Evolutionary conservation across 2,329 filamentous ascomycete genomes (phyloP).

Genomic region (Trichoderma endophyticum): DNA sequence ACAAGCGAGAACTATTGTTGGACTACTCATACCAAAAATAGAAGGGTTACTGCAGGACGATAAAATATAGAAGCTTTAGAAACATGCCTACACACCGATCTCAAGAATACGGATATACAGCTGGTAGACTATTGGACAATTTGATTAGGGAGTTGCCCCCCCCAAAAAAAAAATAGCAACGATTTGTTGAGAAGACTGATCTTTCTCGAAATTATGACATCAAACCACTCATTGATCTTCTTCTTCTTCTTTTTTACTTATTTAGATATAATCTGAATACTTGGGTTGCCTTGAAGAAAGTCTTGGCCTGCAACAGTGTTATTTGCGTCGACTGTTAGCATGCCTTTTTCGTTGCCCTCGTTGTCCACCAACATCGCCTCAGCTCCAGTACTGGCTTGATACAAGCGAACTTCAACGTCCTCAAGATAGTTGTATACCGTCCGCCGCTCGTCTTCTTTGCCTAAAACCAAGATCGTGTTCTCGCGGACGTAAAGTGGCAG

Average conservation of each 20-base stretch:
- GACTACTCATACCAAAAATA: neutral
- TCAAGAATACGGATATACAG: neutral
- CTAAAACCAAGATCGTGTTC: conserved; percentile 48
- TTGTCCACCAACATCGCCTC: neutral
- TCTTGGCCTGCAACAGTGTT: neutral
- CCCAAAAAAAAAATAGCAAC: too few species aligned
- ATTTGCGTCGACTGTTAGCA: neutral
- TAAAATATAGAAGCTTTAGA: neutral
- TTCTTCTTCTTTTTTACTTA: neutral
- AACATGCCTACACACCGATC: neutral
- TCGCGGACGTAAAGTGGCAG: conserved; percentile 58
- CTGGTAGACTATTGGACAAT: too few species aligned
- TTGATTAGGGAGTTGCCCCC: too few species aligned
- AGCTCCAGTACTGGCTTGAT: conserved; percentile 38
- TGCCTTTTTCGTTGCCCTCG: neutral
- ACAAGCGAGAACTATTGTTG: conserved; percentile 22
- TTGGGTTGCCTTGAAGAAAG: neutral
- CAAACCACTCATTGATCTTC: neutral
- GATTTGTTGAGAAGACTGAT: too few species aligned
- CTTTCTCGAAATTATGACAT: neutral
- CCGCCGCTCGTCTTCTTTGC: conserved; percentile 37
- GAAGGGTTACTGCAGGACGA: neutral
- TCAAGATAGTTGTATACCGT: conserved; percentile 45
- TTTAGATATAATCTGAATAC: neutral
- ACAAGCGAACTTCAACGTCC: conserved; percentile 48